Evolutionary conservation across 2,329 filamentous ascomycete genomes (phyloP), one percentile per base, ranked within the genome.

Genomic region (Scopulariopsis brevicaulis): DNA sequence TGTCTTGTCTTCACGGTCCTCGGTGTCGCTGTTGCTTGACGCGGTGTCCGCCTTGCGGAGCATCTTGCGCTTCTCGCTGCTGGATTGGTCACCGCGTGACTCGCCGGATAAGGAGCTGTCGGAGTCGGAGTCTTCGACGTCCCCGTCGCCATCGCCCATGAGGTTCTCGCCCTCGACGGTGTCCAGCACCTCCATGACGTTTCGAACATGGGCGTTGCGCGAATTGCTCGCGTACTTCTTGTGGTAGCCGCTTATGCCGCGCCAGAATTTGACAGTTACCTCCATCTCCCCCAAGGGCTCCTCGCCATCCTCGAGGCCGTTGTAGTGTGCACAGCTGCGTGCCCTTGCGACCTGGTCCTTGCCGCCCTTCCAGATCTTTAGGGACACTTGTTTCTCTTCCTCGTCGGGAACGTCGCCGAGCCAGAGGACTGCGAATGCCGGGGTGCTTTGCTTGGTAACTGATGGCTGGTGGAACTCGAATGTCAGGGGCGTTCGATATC

Each of bases 351-450:
- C 3, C 43, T 56, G 55, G 0, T 85, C 78, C 59, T 89, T 87
- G 64, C 87, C 79, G 25, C 91, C 96, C 55, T 81, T 85, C 88
- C 91, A 97, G 59, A 99, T 87, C 0, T 93, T 94, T n/a, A 97
- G 78, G 62, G 94, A 87, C 65, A 96, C 86, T 15, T 87, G 80
- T 1, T 78, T 79, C 56, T 87, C 83, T 62, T 94, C 86, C 59
- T 89, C 87, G 66, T 97, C 94, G 12, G 86, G 78, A 10, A 97
- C 77, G 59, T 94, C 88, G 63, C 91, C 84, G 3, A 97, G 78
- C 94, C 93, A 97, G 32, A 96, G 73, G 0, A 87, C 78, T 0
- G 92, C 87, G 67, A 56, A 22, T 4, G 55, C 55, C 4, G 25
- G 10, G 3, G 55, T 51, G 43, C 28, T 50, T 22, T 56, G 43